Base-by-base conservation (phyloP, 2,329 filamentous ascomycete genomes). In the Ophiostoma sp. region DNA sequence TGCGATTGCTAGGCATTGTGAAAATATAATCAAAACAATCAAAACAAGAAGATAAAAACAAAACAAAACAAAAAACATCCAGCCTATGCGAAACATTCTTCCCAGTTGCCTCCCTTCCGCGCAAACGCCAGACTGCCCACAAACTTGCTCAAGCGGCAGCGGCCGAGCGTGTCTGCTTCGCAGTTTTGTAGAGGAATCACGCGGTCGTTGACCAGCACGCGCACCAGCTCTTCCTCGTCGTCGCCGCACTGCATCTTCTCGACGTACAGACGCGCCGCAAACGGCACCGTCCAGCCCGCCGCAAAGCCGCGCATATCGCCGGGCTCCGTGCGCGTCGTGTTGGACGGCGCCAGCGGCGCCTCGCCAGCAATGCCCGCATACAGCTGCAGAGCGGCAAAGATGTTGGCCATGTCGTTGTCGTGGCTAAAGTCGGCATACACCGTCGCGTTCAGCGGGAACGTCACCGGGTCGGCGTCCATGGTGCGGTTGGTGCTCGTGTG, bases 351-450 rank as follows among this genome's bases (percentile, higher is more conserved):
- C 35, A 65, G 35, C 33, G 62, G 62, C 35, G 62, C 62, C 33
- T 39, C 35, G n/a, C 65, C 52, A 31, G 35, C 33, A 6, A 17
- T 27, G 35, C 67, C 66, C 74, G 93, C 91, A 80, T 93, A 96
- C 35, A 97, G 80, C 0, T 93, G 91, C 73, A 97, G 77, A 0
- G 93, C 92, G 5, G 87, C 88, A 76, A 91, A 91, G 7, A 96
- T 87, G 8, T 86, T 85, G 39, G 86, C 87, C 88, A 97, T 93
- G 76, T 90, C 89, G 78, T 96, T 97, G 79, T 97, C 94, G 79
- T 97, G 94, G 73, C 89, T 92, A 77, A 97, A 97, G 79, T 97
- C 94, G 0, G 92, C 93, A 76, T 96, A 97, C 1, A 97, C 80
- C 13, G 80, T 80, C 62, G 81, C 79, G 72, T 85, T 83, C 0